These are phyloP conservation scores for Cicer chorassanicum DNA, from an alignment of 306 rosid species.

Conservation along the genomic window DNA sequence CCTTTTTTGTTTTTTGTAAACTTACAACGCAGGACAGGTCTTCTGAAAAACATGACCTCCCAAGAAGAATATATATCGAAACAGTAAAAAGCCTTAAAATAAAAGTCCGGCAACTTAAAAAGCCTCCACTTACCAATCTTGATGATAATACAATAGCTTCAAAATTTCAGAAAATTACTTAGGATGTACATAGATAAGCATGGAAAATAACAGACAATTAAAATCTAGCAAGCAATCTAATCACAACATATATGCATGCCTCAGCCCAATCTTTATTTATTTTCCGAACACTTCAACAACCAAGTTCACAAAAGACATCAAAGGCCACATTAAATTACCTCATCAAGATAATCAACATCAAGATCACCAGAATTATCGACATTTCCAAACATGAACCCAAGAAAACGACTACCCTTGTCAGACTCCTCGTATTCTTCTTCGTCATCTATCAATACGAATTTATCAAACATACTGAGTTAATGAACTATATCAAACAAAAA, in stretches of 20 bases:
- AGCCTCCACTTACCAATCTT: conserved; percentile 29
- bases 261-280: conserved; percentile 28
- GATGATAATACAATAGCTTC: not conserved
- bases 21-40: not conserved
- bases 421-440: conserved; percentile 84
- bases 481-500: conserved; percentile 36
- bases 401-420: conserved; percentile 73
- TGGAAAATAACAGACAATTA: conserved; percentile 25
- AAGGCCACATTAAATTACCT: conserved; percentile 59
- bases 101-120: conserved; percentile 31
- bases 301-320: conserved; percentile 32
- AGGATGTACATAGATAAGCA: not conserved
- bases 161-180: conserved; percentile 13
- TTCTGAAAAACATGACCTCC: not conserved
- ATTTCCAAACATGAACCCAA: conserved; percentile 97
- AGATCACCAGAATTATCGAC: conserved; percentile 94
- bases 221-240: not conserved
- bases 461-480: conserved; percentile 32
- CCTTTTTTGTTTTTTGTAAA: conserved; percentile 4
- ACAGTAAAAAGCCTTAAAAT: conserved; percentile 16
- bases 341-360: conserved; percentile 93
- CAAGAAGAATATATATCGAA: not conserved
- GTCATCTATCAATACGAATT: conserved; percentile 58
- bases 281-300: conserved; percentile 14
- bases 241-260: conserved; percentile 24